Base-by-base conservation (phyloP, 225 moss, liverwort and hornwort species). In the Marchantia polymorpha region DNA sequence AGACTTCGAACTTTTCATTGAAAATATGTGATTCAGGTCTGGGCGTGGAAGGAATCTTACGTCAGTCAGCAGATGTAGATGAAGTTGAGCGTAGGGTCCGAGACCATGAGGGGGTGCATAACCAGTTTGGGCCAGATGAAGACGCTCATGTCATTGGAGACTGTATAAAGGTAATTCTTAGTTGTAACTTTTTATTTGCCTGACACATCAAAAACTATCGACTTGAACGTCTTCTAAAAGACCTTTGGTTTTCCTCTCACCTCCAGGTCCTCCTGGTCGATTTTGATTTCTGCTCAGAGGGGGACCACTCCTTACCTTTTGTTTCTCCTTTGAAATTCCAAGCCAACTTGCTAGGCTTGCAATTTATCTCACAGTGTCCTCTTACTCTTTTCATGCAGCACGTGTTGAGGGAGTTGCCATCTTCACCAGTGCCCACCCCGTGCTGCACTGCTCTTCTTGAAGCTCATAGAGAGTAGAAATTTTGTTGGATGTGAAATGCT, bases 391-490 rank as follows among this genome's bases (percentile, higher is more conserved):
- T 49, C n/a, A 56, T 70, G 81, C 91, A 97, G 96, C 92, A 97
- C 88, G 92, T 97, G 69, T 87, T 97, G 22, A 90, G 96, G 81
- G 96, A 94, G 83, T 81, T 97, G 51, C 96, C 96, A 39, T 94
- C 96, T 65, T 94, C 93, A 16, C 96, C 94, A 52, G 96, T 97
- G n/a, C 89, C 93, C 69, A 90, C 94, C 68, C 88, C 93, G 70
- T 97, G 94, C 88, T 97, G 94, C 87, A 97, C 92, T 70, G 96
- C 94, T 64, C 94, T 97, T 85, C 93, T 97, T 29, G 96, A 97
- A 72, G 94, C 96, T 76, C 92, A 97, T 77, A 85, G 96, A 94
- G 85, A 89, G 76, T 39, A 60, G 13, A 12, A 5, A 72, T 52
- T 49, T 39, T 70, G 8, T 19, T n/a, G 39, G 27, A 19, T 39